Evolutionary conservation across 192 early-diverging fungal species (phyloP), one percentile per base, ranked within the genome.

Genomic region (Backusella macrospora): DNA sequence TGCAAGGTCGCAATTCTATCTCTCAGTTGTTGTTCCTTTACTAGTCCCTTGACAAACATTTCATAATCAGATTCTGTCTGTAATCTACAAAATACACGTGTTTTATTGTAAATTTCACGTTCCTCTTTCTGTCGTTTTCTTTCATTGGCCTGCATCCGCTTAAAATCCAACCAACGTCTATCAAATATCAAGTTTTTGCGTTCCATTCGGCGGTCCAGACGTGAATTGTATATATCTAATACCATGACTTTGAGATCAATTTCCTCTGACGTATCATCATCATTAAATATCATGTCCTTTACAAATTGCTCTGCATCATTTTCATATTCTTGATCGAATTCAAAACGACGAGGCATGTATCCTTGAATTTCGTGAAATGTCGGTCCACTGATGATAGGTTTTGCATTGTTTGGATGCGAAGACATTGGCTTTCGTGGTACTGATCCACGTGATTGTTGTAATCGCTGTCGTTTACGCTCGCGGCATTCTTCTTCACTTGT

Each of bases 241-340:
- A 98, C 91, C 67, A 92, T 92, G 63, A 91, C 75, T 77, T 98
- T 97, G 42, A 99, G 86, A 72, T 94, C 96, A 21, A 87, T 88
- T 76, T 99, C 98, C 68, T 95, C 93, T 13, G 86, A 85, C 9
- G 90, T 80, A 73, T 99, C 96, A 47, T 90, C 90, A 38, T 97
- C 96, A 63, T 86, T 87, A 78, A 99, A 94, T 48, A 90, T 83
- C 88, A 99, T 92, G 72, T 99, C 97, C 74, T 98, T 99, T 65
- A 99, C 90, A n/a, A 84, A 76, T 52, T 92, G 87, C 84, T 99
- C 98, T 4, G 97, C 96, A 44, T 97, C 96, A 71, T 98, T 97
- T 63, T 98, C 97, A 72, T 89, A 88, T 80, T 99, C 98, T n/a
- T 86, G 88, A 68, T 99, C 98, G 81, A 98, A 99, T 82, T 99